Conservation (phyloP, 352 stramenopile species). For the Phytopythium ostracodes region DNA sequence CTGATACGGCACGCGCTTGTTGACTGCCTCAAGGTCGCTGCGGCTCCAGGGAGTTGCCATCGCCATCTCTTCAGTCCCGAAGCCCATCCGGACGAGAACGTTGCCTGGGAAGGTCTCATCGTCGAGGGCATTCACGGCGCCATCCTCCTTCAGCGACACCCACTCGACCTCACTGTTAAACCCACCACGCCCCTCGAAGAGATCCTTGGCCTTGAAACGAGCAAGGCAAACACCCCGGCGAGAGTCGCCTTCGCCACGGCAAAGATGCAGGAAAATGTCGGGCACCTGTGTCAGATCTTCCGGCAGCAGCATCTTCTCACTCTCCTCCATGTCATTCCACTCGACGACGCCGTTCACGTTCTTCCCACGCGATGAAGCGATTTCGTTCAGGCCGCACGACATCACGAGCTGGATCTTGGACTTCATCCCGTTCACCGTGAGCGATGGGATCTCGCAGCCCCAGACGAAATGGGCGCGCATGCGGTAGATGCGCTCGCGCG, state of each 20-base stretch:
- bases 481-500: slow-evolving; percentile 52
- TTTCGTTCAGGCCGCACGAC: slow-evolving; percentile 58
- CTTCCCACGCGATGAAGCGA: slow-evolving; percentile 43
- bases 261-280: slow-evolving; percentile 88
- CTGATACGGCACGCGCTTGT: slow-evolving; percentile 79
- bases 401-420: slow-evolving; percentile 76
- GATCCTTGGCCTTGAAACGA: slow-evolving; percentile 73
- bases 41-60: slow-evolving; percentile 50
- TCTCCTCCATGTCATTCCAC: slow-evolving; percentile 81
- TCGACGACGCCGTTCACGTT: slow-evolving; percentile 81
- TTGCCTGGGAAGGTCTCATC: slow-evolving; percentile 83
- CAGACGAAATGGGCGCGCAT: slow-evolving; percentile 75
- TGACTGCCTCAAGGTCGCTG: slow-evolving; percentile 51
- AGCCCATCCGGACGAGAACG: slow-evolving; percentile 70
- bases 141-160: slow-evolving; percentile 81
- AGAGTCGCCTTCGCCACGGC: slow-evolving; percentile 56
- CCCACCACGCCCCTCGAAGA: slow-evolving; percentile 45
- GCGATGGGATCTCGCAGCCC: slow-evolving; percentile 71
- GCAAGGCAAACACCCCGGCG: slow-evolving; percentile 72
- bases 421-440: slow-evolving; percentile 71
- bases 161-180: slow-evolving; percentile 63
- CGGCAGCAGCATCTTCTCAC: slow-evolving; percentile 67
- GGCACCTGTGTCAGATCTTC: slow-evolving; percentile 76
- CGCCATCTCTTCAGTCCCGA: slow-evolving; percentile 71
- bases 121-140: slow-evolving; percentile 69